Base-by-base conservation (phyloP, 2,329 filamentous ascomycete species). In the Chalaropsis thielavioides region DNA sequence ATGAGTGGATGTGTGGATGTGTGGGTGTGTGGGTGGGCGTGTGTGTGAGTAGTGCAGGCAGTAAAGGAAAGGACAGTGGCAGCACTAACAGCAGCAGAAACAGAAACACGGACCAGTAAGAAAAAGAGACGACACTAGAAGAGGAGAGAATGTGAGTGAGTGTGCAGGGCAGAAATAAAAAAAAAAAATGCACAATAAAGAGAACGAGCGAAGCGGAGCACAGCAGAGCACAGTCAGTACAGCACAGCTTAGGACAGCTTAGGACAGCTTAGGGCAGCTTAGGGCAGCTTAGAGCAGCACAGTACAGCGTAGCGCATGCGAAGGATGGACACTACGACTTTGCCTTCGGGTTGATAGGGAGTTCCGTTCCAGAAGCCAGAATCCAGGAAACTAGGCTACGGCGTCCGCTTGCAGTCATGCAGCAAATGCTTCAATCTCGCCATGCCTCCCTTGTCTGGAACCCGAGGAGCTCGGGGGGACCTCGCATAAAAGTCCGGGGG, bases 361-460 rank as follows among this genome's bases (percentile, higher is more conserved):
- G 54, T 35, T 35, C 54, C 54, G 27, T 58, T 58, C 54, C 54
- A 58, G 54, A 24, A 17, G 0, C 22, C 46, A 38, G 35, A 6
- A 38, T n/a, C n/a, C n/a, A 22, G 22, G 17, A 58, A 35, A 38
- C 24, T 38, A 58, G 54, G 54, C 24, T 31, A 58, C 54, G 27
- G 54, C 54, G 27, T 35, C 51, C 51, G 51, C 51, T 38, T 58
- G 19, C 54, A 38, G 54, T 58, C 54, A 35, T n/a, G 27, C 54
- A 10, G 22, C 46, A 11, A 13, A 24, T 24, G 46, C 46, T 51
- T 51, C 27, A n/a, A 19, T 19, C 54, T 58, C 24, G 54, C 24
- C 8, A 58, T 58, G 13, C 54, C 54, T 38, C 31, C 54, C 54
- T 58, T 58, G 54, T 58, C 27, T 38, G 54, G 54, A 58, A 58